These are phyloP conservation scores for Bromus sterilis DNA, from an alignment of 176 grass and related monocot genomes.

Conservation along the genomic window DNA sequence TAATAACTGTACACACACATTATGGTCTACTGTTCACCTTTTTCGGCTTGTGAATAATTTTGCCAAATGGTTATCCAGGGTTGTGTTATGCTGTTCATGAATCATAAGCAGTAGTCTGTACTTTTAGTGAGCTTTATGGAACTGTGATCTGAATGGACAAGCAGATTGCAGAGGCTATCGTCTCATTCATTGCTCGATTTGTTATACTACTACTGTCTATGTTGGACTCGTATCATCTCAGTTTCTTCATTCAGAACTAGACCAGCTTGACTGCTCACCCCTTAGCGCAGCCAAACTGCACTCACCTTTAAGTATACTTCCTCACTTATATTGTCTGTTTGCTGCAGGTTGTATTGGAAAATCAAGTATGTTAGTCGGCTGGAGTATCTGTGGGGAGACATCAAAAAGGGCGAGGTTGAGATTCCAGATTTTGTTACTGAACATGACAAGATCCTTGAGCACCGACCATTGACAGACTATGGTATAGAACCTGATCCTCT, in stretches of 20 bases:
- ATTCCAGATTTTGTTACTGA: conserved; percentile 81
- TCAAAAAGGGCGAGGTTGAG: conserved; percentile 73
- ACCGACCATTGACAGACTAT: conserved; percentile 90
- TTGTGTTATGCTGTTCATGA: not conserved
- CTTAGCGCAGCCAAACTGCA: not conserved
- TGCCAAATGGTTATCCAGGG: not conserved
- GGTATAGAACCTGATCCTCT: conserved; percentile 89
- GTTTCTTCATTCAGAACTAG: not conserved
- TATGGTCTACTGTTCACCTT: not conserved
- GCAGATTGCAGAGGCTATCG: not conserved
- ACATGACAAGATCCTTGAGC: conserved; percentile 84
- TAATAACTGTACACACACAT: not conserved
- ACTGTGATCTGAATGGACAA: not conserved
- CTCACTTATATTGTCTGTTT: conserved; percentile 1
- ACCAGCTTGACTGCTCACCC: not conserved
- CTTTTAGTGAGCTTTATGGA: not conserved
- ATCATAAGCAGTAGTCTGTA: not conserved
- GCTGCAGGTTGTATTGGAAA: conserved; percentile 89
- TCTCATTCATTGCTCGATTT: not conserved
- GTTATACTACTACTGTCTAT: not conserved
- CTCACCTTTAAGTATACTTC: not conserved
- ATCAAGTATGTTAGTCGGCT: conserved; percentile 89
- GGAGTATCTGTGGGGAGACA: conserved; percentile 83
- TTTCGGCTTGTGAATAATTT: not conserved
- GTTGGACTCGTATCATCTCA: not conserved